Evolutionary conservation across 208 protist genomes (phyloP), one percentile per base, ranked within the genome.

Genomic region (Acanthamoeba rhysodes): DNA sequence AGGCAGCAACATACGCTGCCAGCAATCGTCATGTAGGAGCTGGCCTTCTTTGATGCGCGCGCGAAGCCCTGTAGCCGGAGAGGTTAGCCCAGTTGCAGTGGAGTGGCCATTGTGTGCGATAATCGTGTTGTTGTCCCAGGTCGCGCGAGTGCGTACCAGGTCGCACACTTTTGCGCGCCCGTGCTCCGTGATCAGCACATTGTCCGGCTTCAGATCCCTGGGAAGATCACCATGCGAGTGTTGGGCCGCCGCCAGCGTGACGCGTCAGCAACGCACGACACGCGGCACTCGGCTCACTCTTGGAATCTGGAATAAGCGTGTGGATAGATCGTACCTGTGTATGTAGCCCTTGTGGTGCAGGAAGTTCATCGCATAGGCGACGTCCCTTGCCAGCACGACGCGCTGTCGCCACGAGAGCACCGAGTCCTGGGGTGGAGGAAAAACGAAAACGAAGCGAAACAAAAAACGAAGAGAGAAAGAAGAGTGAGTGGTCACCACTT

Each of bases 161-260:
- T 90, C 82, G 57, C 82, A 90, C 82, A 90, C 82, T 66, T 90
- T 90, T 2, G 57, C 57, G 32, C 82, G 82, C 14, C 82, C 82
- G 57, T 66, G 4, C 53, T 90, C 82, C 5, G 82, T 90, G 48
- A 90, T 16, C 4, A 90, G 82, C 16, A 90, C 53, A 24, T 90
- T 90, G 29, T 90, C 82, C 50, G 82, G 53, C 82, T 90, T 90
- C 12, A 90, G 20, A 41, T 90, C 82, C 32, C 82, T 87, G 48
- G 6, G 22, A 57, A 18, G n/a, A n/a, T n/a, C 10, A 18, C 50
- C 50, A 18, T 7, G 16, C 50, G n/a, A 18, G 50, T 14, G 24
- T 7, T 55, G 29, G 29, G 45, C 9, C 8, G 66, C 29, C 37
- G 37, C 37, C 37, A 41, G 37, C 37, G 4, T 41, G 37, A 37